Conservation (phyloP, 345 rosid species). For the Noccaea caerulescens region DNA sequence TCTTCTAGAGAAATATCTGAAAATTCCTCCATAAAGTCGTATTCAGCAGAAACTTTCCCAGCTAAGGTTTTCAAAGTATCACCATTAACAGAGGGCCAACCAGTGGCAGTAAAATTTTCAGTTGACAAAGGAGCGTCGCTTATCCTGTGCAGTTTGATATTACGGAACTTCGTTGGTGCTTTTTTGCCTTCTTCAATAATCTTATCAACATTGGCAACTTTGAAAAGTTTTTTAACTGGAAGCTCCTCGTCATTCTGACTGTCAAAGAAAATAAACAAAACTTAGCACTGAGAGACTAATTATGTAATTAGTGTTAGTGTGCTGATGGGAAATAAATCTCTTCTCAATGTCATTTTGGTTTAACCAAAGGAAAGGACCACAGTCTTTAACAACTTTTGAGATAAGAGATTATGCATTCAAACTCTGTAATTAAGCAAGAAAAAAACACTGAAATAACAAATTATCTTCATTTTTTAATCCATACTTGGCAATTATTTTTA, state of each 20-base stretch:
- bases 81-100: conserved; percentile 90
- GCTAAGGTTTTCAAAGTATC: conserved; percentile 75
- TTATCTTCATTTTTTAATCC: background rate
- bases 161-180: conserved; percentile 66
- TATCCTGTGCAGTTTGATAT: conserved; percentile 60
- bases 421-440: background rate
- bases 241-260: conserved; percentile 56
- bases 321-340: background rate
- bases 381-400: background rate
- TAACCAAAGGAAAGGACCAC: background rate
- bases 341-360: background rate
- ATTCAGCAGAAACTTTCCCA: conserved; percentile 79
- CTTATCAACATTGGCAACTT: conserved; percentile 74
- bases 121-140: conserved; percentile 50
- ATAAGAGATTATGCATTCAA: background rate
- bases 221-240: conserved; percentile 55
- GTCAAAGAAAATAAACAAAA: conserved; percentile 38
- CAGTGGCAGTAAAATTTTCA: conserved; percentile 71
- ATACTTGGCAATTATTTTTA: background rate
- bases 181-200: conserved; percentile 90
- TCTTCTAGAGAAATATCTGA: conserved; percentile 48
- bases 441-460: background rate
- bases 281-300: conserved; percentile 12
- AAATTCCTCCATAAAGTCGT: conserved; percentile 51
- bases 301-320: background rate